phyloP scores from a whole-genome alignment of 306 rosid genomes.

The Quercus bicolor region DNA sequence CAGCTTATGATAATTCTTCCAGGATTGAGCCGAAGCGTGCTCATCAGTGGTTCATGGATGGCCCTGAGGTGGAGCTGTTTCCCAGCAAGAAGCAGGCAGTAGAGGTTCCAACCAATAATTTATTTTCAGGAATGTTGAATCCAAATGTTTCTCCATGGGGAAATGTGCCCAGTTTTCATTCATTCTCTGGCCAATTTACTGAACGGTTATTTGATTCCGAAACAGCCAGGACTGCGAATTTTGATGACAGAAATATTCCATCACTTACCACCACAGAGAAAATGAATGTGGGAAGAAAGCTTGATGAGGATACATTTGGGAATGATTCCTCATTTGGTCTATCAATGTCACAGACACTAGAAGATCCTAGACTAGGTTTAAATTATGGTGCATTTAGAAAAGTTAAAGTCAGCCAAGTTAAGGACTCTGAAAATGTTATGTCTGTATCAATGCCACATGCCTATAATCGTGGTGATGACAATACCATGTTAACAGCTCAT shows the following conservation, averaged over 20 bases:
- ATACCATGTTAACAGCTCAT: conserved; percentile 22
- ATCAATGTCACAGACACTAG: conserved; percentile 48
- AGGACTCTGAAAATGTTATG: conserved; percentile 58
- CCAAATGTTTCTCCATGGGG: conserved; percentile 52
- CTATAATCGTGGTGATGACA: conserved; percentile 37
- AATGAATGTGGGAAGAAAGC: conserved; percentile 44
- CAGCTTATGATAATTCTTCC: conserved; percentile 43
- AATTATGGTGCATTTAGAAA: conserved; percentile 62
- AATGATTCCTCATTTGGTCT: conserved; percentile 48
- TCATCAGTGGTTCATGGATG: conserved; percentile 72
- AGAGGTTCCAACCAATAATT: conserved; percentile 42
- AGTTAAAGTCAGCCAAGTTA: conserved; percentile 66
- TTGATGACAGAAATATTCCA: conserved; percentile 39
- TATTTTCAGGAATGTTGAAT: conserved; percentile 43
- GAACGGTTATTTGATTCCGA: conserved; percentile 48
- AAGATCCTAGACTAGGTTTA: conserved; percentile 45
- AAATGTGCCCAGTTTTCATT: conserved; percentile 50
- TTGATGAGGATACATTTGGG: conserved; percentile 43
- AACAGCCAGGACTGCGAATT: conserved; percentile 28
- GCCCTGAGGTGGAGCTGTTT: conserved; percentile 49
- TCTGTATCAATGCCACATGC: conserved; percentile 33
- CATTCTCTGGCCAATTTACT: conserved; percentile 45
- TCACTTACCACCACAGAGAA: conserved; percentile 28
- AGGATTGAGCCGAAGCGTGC: conserved; percentile 62
- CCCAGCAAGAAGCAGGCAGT: conserved; percentile 74